Conservation (phyloP, 139 green algal genomes). For the Asterochloris erici region DNA sequence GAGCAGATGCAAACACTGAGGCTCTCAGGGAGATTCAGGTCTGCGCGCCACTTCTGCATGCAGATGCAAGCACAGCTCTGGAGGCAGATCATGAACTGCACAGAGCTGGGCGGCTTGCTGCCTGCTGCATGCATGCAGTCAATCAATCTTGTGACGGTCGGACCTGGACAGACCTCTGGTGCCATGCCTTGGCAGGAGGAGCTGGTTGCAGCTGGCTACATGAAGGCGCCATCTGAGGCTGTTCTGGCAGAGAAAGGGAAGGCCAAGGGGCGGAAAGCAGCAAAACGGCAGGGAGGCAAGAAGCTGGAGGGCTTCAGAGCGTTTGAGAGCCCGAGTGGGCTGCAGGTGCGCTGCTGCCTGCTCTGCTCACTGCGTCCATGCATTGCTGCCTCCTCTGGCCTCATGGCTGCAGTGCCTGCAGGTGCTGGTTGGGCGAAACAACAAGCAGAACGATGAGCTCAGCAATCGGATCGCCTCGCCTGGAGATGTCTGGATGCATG, state of each 20-base stretch:
- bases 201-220: constrained; percentile 55
- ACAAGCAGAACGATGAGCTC: constrained; percentile 85
- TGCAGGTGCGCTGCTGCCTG: constrained; percentile 19
- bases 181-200: constrained; percentile 53
- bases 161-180: not conserved
- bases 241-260: constrained; percentile 59
- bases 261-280: constrained; percentile 53
- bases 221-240: constrained; percentile 64
- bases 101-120: no score
- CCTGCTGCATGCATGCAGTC: no score
- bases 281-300: constrained; percentile 14
- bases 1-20: not conserved
- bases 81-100: no score
- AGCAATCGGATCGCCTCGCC: constrained; percentile 53
- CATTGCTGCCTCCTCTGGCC: not conserved
- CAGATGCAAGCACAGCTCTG: not conserved
- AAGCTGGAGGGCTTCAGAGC: constrained; percentile 35
- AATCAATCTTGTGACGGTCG: no score
- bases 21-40: not conserved
- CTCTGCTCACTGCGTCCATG: not conserved
- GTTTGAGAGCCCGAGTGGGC: constrained; percentile 59
- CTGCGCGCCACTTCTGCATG: not conserved
- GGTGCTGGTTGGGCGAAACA: constrained; percentile 80
- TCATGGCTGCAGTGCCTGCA: not conserved
- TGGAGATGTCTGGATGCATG: constrained; percentile 86